These are phyloP conservation scores for Colletotrichum horii DNA, from an alignment of 2,329 filamentous ascomycete genomes.

Conservation along the genomic window DNA sequence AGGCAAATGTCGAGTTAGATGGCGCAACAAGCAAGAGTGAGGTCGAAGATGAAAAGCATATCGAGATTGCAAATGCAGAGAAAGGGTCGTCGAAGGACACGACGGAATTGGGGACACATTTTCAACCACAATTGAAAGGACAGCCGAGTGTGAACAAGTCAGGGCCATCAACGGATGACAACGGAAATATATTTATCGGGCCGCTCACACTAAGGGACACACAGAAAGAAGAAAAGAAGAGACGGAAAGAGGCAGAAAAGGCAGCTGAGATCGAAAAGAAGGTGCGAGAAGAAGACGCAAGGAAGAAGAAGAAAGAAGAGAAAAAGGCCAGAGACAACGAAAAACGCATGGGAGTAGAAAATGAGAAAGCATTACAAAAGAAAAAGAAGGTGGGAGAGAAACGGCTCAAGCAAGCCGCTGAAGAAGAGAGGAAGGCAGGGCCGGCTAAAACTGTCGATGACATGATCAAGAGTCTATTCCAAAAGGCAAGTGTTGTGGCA, in stretches of 20 bases:
- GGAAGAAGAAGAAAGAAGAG: neutral
- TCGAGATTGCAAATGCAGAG: neutral
- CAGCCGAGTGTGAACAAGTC: neutral
- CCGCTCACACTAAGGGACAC: neutral
- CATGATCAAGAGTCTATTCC: neutral
- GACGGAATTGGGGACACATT: neutral
- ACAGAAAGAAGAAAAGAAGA: neutral
- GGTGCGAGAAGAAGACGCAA: neutral
- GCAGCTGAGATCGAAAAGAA: neutral
- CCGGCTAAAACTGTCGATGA: neutral
- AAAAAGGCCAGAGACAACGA: neutral
- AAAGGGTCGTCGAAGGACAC: neutral
- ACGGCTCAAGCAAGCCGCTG: neutral
- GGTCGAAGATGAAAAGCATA: neutral
- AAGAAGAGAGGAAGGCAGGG: neutral
- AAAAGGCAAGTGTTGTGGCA: neutral
- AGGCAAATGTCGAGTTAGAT: neutral
- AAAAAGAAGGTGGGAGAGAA: neutral
- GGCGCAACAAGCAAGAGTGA: neutral
- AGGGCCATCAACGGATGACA: neutral
- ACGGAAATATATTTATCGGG: neutral
- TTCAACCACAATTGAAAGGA: neutral
- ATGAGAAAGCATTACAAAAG: neutral
- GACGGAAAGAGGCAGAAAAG: neutral
- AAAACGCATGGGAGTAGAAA: neutral